phyloP scores from a whole-genome alignment of 768 basidiomycete genomes.

The Boletellus ananas region DNA sequence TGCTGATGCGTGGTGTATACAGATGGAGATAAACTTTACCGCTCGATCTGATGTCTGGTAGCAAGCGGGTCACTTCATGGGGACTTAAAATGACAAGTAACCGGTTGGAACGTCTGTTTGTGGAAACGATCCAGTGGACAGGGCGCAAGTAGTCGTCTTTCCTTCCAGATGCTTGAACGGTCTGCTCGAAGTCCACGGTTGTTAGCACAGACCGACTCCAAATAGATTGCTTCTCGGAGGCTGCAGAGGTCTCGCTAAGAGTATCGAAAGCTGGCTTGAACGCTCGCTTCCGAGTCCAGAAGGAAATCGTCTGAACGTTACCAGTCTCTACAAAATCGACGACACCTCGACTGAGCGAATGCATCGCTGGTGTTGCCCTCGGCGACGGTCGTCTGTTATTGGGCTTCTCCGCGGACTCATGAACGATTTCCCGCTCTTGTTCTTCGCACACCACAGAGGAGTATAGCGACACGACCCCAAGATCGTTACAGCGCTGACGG shows the following conservation, averaged over 20 bases:
- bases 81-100: slow-evolving; percentile 39
- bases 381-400: no score
- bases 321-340: slow-evolving; percentile 12
- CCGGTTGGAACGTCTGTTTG: slow-evolving; percentile 25
- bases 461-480: not conserved
- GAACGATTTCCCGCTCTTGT: not conserved
- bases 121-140: slow-evolving; percentile 42
- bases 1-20: slow-evolving; percentile 37
- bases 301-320: no score
- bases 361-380: slow-evolving; percentile 18
- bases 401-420: no score
- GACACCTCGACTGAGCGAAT: not conserved
- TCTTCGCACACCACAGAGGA: not conserved
- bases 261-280: slow-evolving; percentile 20
- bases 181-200: slow-evolving; percentile 15
- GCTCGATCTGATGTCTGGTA: slow-evolving; percentile 34
- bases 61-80: slow-evolving; percentile 35
- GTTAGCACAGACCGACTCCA: slow-evolving; percentile 16
- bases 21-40: slow-evolving; percentile 36
- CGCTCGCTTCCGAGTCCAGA: no score
- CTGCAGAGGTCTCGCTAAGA: slow-evolving; percentile 2
- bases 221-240: slow-evolving; percentile 13
- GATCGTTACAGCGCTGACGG: not conserved
- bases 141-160: slow-evolving; percentile 35
- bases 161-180: slow-evolving; percentile 3